A percentile compares a stretch with the other conserved stretches of the same genome.
phyloP scores from a whole-genome alignment of 805 yeast species.

The Wickerhamiella hasegawae region DNA sequence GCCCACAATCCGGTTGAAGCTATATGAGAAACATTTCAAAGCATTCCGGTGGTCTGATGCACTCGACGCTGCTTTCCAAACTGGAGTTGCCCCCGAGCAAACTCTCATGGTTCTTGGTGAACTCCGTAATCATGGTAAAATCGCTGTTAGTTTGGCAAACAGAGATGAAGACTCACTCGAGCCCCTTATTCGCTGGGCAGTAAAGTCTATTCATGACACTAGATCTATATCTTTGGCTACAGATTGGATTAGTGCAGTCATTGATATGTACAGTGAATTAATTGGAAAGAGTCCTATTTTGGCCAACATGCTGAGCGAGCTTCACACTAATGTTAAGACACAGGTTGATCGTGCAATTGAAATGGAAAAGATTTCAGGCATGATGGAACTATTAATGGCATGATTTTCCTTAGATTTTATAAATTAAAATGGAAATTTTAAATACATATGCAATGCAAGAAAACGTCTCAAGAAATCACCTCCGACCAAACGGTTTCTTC shows the following conservation, averaged over 20 bases:
- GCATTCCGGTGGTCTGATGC: constrained; percentile 91
- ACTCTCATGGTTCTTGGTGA: constrained; percentile 76
- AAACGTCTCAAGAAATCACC: not conserved
- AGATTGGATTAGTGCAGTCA: constrained; percentile 49
- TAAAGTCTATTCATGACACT: constrained; percentile 61
- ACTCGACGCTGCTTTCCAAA: constrained; percentile 65
- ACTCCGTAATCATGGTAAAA: constrained; percentile 75
- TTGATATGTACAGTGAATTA: constrained; percentile 62
- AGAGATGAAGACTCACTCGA: constrained; percentile 78
- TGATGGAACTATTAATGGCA: constrained; percentile 67
- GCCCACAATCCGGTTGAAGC: constrained; percentile 37
- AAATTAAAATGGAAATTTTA: not conserved
- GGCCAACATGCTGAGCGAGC: constrained; percentile 49
- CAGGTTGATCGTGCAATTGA: constrained; percentile 74
- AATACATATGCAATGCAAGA: not conserved
- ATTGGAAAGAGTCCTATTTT: constrained; percentile 63
- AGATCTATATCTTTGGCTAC: constrained; percentile 48
- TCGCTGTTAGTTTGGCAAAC: constrained; percentile 59
- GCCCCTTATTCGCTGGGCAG: constrained; percentile 75
- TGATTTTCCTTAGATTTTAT: constrained; percentile 13
- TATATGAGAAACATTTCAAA: constrained; percentile 69
- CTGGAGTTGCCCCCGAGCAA: constrained; percentile 65
- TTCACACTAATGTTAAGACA: constrained; percentile 37
- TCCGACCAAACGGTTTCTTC: not conserved
- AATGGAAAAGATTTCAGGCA: constrained; percentile 81